Conservation (phyloP, 257 asterid genomes). For the Rauvolfia tetraphylla region DNA sequence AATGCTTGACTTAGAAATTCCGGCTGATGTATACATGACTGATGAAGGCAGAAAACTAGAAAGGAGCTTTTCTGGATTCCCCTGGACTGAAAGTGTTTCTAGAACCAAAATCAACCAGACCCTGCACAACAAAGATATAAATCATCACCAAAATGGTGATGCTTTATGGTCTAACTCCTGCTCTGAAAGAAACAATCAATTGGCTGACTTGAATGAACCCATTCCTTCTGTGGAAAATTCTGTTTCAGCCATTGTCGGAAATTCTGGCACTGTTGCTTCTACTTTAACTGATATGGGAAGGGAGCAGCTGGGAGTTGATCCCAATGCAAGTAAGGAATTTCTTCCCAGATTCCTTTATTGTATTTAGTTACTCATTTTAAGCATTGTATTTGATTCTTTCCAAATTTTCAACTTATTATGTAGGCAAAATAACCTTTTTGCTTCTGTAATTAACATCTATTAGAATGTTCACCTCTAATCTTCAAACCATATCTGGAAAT, state of each 20-base stretch:
- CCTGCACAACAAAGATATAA: conserved; percentile 23
- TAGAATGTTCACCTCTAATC: background rate
- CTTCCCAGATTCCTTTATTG: background rate
- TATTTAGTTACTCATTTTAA: background rate
- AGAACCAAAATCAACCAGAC: conserved; percentile 8
- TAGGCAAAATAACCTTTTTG: background rate
- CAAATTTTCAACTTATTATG: background rate
- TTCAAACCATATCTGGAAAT: background rate
- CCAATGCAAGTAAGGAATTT: conserved; percentile 37
- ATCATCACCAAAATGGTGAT: conserved; percentile 23
- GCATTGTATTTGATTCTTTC: conserved; percentile 3
- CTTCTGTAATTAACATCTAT: background rate
- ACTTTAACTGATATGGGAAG: conserved; percentile 14
- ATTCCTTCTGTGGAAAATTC: conserved; percentile 17
- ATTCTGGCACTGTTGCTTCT: conserved; percentile 10
- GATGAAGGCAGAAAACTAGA: conserved; percentile 9
- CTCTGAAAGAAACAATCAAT: conserved; percentile 19
- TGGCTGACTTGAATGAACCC: conserved; percentile 35
- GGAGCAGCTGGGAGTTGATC: conserved; percentile 30
- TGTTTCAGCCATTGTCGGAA: conserved; percentile 13
- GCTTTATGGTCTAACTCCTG: conserved; percentile 18
- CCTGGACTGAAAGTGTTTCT: conserved; percentile 12
- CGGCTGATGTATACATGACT: conserved; percentile 19
- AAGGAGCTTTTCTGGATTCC: conserved; percentile 16
- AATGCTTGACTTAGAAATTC: conserved; percentile 26